phyloP scores from a whole-genome alignment of 1,284 basidiomycete genomes.

The Puccinia hordei region DNA sequence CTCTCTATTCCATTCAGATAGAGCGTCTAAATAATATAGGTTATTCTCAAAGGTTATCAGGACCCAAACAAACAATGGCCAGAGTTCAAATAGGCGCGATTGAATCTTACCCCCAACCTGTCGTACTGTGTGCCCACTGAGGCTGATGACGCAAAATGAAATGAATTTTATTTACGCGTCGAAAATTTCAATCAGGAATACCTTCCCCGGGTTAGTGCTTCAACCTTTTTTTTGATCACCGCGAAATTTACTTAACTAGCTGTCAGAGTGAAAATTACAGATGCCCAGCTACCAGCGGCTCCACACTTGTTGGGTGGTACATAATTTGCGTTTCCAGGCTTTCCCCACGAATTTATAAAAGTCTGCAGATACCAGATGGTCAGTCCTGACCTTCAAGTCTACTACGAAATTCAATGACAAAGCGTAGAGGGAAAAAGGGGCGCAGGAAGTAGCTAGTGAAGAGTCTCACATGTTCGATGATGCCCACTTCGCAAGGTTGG shows the following conservation, averaged over 20 bases:
- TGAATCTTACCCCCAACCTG: slow-evolving; percentile 18
- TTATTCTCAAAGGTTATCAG: not conserved
- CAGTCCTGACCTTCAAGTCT: not conserved
- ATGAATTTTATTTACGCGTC: not conserved
- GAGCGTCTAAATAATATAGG: slow-evolving; percentile 16
- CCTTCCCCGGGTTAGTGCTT: no score
- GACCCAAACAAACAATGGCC: not conserved
- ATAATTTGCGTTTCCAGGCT: slow-evolving; percentile 22
- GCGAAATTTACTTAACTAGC: slow-evolving; percentile 11
- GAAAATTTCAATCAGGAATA: not conserved
- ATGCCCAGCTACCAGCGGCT: slow-evolving; percentile 37
- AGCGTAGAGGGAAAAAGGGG: not conserved
- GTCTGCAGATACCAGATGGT: slow-evolving; percentile 1
- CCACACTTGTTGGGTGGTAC: slow-evolving; percentile 39
- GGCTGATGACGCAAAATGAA: not conserved
- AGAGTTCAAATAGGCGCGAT: not conserved
- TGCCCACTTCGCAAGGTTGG: slow-evolving; percentile 19
- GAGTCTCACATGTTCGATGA: slow-evolving; percentile 31
- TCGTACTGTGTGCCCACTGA: slow-evolving; percentile 42
- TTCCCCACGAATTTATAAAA: slow-evolving; percentile 34
- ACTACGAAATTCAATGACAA: no score
- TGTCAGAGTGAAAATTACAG: slow-evolving; percentile 42
- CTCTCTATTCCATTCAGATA: slow-evolving; percentile 35
- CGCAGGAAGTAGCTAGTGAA: not conserved
- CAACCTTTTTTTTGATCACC: not conserved